A percentile compares a stretch with the other conserved stretches of the same genome.
Evolutionary conservation across 2,329 filamentous ascomycete species (phyloP).

Genomic region (Pseudogymnoascus pannorum): DNA sequence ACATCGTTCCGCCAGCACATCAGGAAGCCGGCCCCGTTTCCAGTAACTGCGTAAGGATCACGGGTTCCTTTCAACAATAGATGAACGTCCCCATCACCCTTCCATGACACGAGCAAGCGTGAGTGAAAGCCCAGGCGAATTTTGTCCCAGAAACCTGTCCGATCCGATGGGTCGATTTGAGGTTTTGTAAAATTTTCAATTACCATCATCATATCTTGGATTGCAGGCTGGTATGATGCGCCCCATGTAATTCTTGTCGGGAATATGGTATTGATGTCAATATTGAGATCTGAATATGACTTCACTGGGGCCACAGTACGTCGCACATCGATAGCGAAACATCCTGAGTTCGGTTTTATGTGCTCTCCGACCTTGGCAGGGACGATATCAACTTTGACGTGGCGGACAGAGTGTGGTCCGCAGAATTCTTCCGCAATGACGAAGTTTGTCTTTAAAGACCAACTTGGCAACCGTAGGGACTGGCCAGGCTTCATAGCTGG

Average conservation of each 20-base stretch:
- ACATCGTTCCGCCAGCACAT: constrained; percentile 99
- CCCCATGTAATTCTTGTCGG: constrained; percentile 96
- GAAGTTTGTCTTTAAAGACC: constrained; percentile 83
- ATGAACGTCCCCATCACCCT: constrained; percentile 91
- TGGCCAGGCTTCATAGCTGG: constrained; percentile 75
- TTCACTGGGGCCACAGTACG: constrained; percentile 93
- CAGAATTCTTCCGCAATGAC: constrained; percentile 92
- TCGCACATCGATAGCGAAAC: constrained; percentile 78
- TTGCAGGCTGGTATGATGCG: constrained; percentile 92
- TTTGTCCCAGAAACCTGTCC: constrained; percentile 98
- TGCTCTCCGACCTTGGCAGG: constrained; percentile 57
- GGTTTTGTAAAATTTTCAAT: constrained; percentile 97
- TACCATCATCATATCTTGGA: constrained; percentile 99
- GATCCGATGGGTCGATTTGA: constrained; percentile 85
- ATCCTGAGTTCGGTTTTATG: constrained; percentile 46
- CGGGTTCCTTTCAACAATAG: constrained; percentile 84
- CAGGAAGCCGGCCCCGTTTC: constrained; percentile 86
- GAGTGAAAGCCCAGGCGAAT: constrained; percentile 92
- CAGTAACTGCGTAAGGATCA: constrained; percentile 89
- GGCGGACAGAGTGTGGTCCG: constrained; percentile 69
- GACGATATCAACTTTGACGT: constrained; percentile 76
- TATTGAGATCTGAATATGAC: constrained; percentile 84
- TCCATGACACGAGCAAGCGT: constrained; percentile 81
- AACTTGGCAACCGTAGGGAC: constrained; percentile 69
- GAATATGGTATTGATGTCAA: constrained; percentile 88